Base-by-base conservation (phyloP, 371 early-diverging fungal species). In the Mortierella sp. region DNA sequence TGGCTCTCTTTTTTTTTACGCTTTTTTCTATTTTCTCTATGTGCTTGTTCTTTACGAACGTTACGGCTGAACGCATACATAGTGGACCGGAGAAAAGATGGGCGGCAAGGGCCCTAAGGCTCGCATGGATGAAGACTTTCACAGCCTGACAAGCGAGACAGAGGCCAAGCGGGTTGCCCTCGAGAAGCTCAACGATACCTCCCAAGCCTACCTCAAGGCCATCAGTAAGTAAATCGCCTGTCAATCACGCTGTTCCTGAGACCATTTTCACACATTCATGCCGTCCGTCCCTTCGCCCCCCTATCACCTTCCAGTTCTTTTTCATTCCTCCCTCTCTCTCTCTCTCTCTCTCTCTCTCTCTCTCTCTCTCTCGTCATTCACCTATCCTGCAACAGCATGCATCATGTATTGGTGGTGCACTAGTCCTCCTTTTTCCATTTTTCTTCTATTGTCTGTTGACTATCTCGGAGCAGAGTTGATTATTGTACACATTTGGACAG, bases 41-140 rank as follows among this genome's bases (percentile, higher is more conserved):
- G 16, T 35, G 63, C 35, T 32, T 35, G 7, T 63, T 63, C 63
- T 60, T 1, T 49, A 21, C 18, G 51, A 51, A 51, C 51, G 51
- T 51, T 51, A 5, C 63, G 35, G 4, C n/a, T 29, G 63, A 63
- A 63, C 63, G 35, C 32, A 35, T 35, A 86, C 32, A 35, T 35
- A 86, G 86, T 86, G 86, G 86, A 85, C 86, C n/a, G 86, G 84
- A 44, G 83, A 79, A 32, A 83, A 83, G 83, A 83, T 84, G 77
- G 82, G 82, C 72, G 38, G 63, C 63, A 86, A 86, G 71, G 72
- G 75, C 43, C 75, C 78, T 27, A 82, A 82, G 80, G 32, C 79
- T 16, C 82, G 86, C 60, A 82, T 86, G 82, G 86, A 86, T 48
- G 86, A 82, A 43, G 86, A 86, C 78, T 86, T 79, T 60, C 71